Conservation (phyloP, 495 filamentous ascomycete genomes). For the Penicillium ochrochloron region DNA sequence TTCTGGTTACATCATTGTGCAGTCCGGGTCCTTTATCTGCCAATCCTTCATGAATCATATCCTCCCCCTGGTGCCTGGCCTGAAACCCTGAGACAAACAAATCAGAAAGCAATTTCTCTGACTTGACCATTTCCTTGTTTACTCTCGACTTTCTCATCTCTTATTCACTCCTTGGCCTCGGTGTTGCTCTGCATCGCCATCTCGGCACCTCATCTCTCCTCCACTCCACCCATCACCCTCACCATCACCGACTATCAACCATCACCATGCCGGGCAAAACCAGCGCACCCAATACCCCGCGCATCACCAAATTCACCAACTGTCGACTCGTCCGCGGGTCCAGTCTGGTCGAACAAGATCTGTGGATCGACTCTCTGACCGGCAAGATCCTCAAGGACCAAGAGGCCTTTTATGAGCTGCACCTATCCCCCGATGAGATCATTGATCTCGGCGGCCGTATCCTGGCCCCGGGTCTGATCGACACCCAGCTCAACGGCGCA, state of each 20-base stretch:
- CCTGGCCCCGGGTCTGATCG: slow-evolving; percentile 79
- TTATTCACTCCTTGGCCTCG: neutral
- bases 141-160: neutral
- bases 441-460: slow-evolving; percentile 80
- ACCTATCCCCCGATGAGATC: slow-evolving; percentile 54
- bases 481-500: slow-evolving; percentile 84
- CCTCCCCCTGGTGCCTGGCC: slow-evolving; percentile 1
- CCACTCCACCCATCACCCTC: neutral
- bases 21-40: slow-evolving; percentile 1
- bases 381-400: slow-evolving; percentile 79
- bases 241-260: slow-evolving; percentile 1
- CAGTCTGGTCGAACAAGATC: slow-evolving; percentile 68
- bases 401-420: slow-evolving; percentile 73
- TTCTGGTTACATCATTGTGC: slow-evolving; percentile 34
- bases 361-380: slow-evolving; percentile 76
- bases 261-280: slow-evolving; percentile 49
- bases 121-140: neutral
- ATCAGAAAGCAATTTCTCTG: neutral
- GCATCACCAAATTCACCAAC: slow-evolving; percentile 84
- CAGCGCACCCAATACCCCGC: slow-evolving; percentile 25
- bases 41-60: neutral
- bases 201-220: neutral
- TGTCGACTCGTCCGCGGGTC: slow-evolving; percentile 70
- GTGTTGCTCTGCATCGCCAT: neutral
- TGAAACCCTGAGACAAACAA: neutral